Evolutionary conservation across 768 basidiomycete species (phyloP), one percentile per base, ranked within the genome.

Genomic region (Mycena rosella): DNA sequence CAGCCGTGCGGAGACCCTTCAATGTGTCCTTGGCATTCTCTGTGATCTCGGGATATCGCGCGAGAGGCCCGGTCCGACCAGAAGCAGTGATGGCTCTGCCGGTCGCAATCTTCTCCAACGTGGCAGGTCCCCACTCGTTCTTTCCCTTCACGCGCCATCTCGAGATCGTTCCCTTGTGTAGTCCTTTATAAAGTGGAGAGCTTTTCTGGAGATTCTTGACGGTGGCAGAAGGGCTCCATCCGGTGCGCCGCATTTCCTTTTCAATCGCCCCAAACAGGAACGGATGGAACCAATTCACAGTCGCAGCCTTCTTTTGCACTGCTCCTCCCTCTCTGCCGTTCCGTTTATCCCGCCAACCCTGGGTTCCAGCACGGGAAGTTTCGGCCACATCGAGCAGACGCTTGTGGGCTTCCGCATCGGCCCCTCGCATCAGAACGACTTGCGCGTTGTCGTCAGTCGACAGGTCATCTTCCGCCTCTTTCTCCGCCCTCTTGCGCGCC

Each of bases 21-120:
- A 71, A 53, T 1, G 63, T 61, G 8, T 49, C 40, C 32, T 58
- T 68, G 42, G 69, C 67, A 24, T 42, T 24, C 9, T 61, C 26
- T 0, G 45, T 53, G 52, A 69, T 63, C 11, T 52, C 47, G 5
- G 70, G 70, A 29, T 52, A 69, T 14, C 30, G 53, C 22, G 60
- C n/a, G 30, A 59, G 61, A 24, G 64, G 22, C 5, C 67, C 54
- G 32, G 47, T 52, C 29, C 49, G 52, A 22, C 67, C 61, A 6
- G 45, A 49, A 20, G 38, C 60, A 10, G 27, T n/a, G 30, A 63
- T 36, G 45, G 53, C 44, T 38, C 29, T 64, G 40, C 54, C 44
- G 20, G 42, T n/a, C 6, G 5, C 32, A 9, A 42, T 34, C 38
- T 40, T 40, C 17, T 56, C 47, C 48, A 58, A 11, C 38, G 56